These are phyloP conservation scores for Arctium minus DNA, from an alignment of 129 eudicot species.

Conservation along the genomic window DNA sequence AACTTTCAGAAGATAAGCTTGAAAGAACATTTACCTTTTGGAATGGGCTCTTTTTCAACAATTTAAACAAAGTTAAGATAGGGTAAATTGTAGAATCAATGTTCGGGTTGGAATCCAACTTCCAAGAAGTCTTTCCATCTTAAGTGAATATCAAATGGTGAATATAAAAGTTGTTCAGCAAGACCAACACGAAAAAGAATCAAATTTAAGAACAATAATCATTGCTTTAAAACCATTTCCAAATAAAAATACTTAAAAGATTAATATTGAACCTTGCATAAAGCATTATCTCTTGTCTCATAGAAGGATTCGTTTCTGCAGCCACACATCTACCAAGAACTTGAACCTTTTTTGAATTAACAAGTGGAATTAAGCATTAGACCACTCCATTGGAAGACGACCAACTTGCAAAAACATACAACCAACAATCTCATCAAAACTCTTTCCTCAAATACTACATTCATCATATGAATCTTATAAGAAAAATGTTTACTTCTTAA, in stretches of 20 bases:
- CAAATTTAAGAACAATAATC: not conserved
- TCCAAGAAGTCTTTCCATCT: conserved; percentile 56
- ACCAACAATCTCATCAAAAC: not conserved
- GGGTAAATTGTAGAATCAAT: conserved; percentile 66
- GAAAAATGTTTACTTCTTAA: conserved; percentile 41
- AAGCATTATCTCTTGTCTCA: conserved; percentile 78
- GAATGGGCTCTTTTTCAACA: conserved; percentile 64
- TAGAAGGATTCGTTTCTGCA: conserved; percentile 47
- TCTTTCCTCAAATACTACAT: not conserved
- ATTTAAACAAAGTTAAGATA: conserved; percentile 52
- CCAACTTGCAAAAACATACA: conserved; percentile 49
- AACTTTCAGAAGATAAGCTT: not conserved
- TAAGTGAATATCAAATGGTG: conserved; percentile 60
- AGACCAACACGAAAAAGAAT: not conserved
- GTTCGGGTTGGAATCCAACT: conserved; percentile 42
- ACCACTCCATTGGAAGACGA: conserved; percentile 84
- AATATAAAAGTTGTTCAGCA: conserved; percentile 52
- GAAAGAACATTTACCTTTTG: conserved; percentile 46
- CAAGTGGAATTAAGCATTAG: conserved; percentile 89
- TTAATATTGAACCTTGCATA: conserved; percentile 45
- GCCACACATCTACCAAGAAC: conserved; percentile 69
- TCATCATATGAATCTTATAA: not conserved
- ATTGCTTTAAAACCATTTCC: too few relatives aligned
- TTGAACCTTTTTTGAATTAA: conserved; percentile 66
- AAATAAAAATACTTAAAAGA: not conserved